Conservation (phyloP, 2,329 filamentous ascomycete genomes). For the Hansfordia pulvinata region DNA sequence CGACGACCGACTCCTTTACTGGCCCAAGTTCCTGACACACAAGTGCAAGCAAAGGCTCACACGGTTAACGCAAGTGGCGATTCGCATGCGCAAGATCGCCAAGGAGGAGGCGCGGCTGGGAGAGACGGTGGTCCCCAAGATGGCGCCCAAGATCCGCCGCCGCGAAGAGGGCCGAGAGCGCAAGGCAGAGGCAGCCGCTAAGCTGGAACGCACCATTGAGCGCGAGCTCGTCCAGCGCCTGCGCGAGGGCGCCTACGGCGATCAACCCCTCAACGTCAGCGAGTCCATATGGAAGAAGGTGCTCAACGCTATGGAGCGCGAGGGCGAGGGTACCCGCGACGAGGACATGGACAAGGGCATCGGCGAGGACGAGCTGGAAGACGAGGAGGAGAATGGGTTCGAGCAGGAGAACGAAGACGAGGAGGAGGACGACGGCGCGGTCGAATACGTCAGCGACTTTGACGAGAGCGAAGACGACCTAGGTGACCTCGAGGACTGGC, state of each 20-base stretch:
- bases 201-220: conserved; percentile 93
- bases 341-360: conserved; percentile 83
- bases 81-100: conserved; percentile 64
- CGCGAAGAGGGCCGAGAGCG: conserved; percentile 64
- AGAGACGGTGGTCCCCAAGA: conserved; percentile 74
- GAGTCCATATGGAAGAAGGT: conserved; percentile 97
- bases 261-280: conserved; percentile 88
- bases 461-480: conserved; percentile 73
- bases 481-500: conserved; percentile 81
- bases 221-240: conserved; percentile 84
- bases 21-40: conserved; percentile 84
- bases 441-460: conserved; percentile 89
- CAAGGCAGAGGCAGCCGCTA: conserved; percentile 71
- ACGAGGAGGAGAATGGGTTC: conserved; percentile 44
- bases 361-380: conserved; percentile 60
- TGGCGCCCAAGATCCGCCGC: conserved; percentile 79
- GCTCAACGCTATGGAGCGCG: conserved; percentile 74
- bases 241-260: conserved; percentile 85
- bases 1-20: conserved; percentile 78
- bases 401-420: conserved; percentile 54
- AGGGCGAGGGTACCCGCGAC: conserved; percentile 70
- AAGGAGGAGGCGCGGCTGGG: conserved; percentile 83
- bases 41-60: conserved; percentile 96
- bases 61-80: conserved; percentile 79
- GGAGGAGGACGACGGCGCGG: conserved; percentile 62